A percentile compares a stretch with the other conserved stretches of the same genome.
phyloP scores from a whole-genome alignment of 768 basidiomycete genomes.

The Infundibulicybe gibba region DNA sequence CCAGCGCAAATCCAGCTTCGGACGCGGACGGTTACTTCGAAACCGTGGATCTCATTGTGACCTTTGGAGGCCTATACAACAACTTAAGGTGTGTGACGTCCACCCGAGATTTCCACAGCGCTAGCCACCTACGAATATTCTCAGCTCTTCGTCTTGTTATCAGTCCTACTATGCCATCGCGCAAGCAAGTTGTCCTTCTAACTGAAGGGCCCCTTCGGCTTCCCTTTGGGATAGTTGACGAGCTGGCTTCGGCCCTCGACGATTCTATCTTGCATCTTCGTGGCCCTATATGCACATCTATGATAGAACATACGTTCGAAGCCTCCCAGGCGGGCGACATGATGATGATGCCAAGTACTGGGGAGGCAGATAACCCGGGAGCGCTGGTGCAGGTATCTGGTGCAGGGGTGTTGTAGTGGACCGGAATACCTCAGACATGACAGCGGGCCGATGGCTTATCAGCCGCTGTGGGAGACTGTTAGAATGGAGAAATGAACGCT shows the following conservation, averaged over 20 bases:
- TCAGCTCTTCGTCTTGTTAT: constrained; percentile 17
- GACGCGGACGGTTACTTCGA: constrained; percentile 17
- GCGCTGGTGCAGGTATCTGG: too few species aligned
- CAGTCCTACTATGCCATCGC: constrained; percentile 9
- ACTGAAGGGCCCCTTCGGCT: constrained; percentile 23
- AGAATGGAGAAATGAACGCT: too few species aligned
- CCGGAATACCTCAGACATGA: too few species aligned
- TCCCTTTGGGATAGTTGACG: constrained; percentile 15
- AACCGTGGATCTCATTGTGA: constrained; percentile 24
- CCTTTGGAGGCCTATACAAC: constrained; percentile 20
- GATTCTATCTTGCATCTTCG: too few species aligned
- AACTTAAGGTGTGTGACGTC: constrained; percentile 20
- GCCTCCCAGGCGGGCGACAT: too few species aligned
- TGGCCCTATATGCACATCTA: too few species aligned
- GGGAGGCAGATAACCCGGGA: too few species aligned
- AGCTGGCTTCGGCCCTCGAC: constrained; percentile 13
- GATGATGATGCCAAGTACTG: too few species aligned
- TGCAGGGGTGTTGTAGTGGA: too few species aligned
- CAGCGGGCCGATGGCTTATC: too few species aligned
- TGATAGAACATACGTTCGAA: too few species aligned
- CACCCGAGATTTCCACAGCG: not conserved
- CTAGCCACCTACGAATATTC: not conserved
- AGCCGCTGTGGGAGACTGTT: too few species aligned
- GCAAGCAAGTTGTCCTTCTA: constrained; percentile 27
- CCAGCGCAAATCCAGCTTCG: constrained; percentile 14